Evolutionary conservation across 2,329 filamentous ascomycete species (phyloP).

Genomic region (Amauroascus verrucosus): DNA sequence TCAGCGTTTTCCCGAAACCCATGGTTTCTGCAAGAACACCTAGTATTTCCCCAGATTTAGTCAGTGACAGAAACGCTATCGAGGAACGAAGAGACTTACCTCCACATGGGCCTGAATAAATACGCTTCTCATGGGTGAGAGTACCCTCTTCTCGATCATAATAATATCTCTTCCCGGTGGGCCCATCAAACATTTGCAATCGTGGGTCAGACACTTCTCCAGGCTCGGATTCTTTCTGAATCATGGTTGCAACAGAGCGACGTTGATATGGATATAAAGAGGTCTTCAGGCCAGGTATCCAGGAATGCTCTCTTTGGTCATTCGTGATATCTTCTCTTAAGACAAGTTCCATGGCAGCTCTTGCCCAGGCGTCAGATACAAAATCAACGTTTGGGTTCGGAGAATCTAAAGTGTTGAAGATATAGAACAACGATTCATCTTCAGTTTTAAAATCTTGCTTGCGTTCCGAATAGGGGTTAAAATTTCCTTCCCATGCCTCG

Average conservation of each 20-base stretch:
- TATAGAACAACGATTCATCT: conserved; percentile 41
- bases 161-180: conserved; percentile 55
- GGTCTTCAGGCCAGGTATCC: conserved; percentile 41
- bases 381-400: conserved; percentile 27
- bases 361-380: conserved; percentile 27
- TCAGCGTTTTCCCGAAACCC: conserved; percentile 71
- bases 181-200: conserved; percentile 50
- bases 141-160: conserved; percentile 55
- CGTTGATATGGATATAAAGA: conserved; percentile 68
- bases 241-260: conserved; percentile 69
- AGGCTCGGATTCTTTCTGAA: conserved; percentile 64
- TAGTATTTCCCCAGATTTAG: conserved; percentile 14
- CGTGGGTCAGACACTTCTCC: conserved; percentile 61
- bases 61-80: neutral
- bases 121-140: conserved; percentile 54
- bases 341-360: conserved; percentile 30
- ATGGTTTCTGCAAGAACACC: conserved; percentile 40
- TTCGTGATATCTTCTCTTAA: conserved; percentile 18
- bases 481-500: conserved; percentile 31
- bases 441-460: conserved; percentile 17
- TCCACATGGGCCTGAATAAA: conserved; percentile 64
- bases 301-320: conserved; percentile 1
- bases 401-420: conserved; percentile 40
- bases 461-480: conserved; percentile 13
- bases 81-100: conserved; percentile 39